phyloP scores from a whole-genome alignment of 2,329 filamentous ascomycete genomes.

The Fusarium coicis region DNA sequence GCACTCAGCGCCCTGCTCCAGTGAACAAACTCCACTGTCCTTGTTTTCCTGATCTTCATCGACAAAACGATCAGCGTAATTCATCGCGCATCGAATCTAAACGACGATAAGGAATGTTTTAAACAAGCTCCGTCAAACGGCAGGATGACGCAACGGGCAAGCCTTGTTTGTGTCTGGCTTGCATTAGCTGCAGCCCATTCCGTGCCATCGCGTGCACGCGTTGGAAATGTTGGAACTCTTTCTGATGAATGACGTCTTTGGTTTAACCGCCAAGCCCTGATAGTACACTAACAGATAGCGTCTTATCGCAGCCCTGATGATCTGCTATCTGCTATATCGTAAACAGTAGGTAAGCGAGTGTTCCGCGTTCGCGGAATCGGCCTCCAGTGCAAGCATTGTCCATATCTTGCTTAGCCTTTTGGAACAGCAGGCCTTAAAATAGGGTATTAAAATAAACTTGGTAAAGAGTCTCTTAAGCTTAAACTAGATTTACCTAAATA shows the following conservation, averaged over 20 bases:
- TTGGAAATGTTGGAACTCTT: neutral
- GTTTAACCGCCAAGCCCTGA: too few relatives aligned
- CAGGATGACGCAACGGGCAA: conserved; percentile 1
- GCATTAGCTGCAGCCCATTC: conserved; percentile 5
- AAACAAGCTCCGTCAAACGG: neutral
- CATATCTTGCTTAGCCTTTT: too few relatives aligned
- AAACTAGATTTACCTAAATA: neutral
- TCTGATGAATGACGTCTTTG: conserved; percentile 1
- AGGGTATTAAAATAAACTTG: neutral
- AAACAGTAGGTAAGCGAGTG: neutral
- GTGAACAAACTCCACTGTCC: neutral
- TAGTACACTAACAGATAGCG: neutral
- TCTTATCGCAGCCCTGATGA: accelerated
- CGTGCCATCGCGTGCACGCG: neutral
- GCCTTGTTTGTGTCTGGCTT: neutral
- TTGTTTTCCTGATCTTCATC: neutral
- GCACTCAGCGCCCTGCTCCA: neutral
- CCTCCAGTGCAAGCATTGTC: neutral
- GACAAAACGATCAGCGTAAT: neutral
- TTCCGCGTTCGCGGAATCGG: neutral
- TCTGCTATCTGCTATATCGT: neutral
- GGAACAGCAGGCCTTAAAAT: neutral
- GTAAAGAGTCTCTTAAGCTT: neutral
- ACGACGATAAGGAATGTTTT: neutral
- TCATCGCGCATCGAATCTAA: neutral